Evolutionary conservation across 1,139 yeast genomes (phyloP), one percentile per base, ranked within the genome.

Genomic region (Pichia sp.): DNA sequence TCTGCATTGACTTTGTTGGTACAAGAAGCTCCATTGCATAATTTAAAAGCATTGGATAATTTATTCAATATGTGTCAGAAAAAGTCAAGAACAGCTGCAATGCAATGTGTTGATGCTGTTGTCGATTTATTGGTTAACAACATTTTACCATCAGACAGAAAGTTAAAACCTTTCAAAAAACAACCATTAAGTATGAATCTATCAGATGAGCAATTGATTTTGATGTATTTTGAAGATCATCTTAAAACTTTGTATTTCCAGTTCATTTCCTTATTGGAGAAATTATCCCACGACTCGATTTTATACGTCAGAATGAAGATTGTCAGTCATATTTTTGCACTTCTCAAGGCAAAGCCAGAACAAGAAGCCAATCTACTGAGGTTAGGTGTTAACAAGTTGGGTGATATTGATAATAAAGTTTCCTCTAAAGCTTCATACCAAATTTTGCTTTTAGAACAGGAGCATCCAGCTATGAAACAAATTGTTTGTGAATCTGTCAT

Each of bases 1-100:
- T 86, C 97, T 41, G 97, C 98, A 0, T 73, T 92, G 58, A 90
- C 98, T 0, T 76, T 92, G 60, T 71, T 92, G 61, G 78, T 90
- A 41, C 97, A 92, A 62, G 98, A 92, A 66, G 88, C 97, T 3
- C 98, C 99, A 4, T 63, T 88, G 48, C 98, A 92, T 61, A 85
- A 94, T 53, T 61, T 82, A 48, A 85, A 86, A 62, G 88, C 95
- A 0, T 69, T 94, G 47, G 95, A 87, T 51, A 81, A 83, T 31
- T 67, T 92, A 52, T 64, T 86, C 47, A 73, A 77, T 6, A 85
- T 82, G 66, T 87, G 97, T 65, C 84, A 80, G 56, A 90, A 92
- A 69, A 94, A 92, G 67, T 83, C 95, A 28, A 79, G 97, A 69
- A 90, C 95, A 41, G 95, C 96, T 16, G 88, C 97, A 16, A 71